These are phyloP conservation scores for Pythium graminicola DNA, from an alignment of 352 stramenopile species.

Conservation along the genomic window DNA sequence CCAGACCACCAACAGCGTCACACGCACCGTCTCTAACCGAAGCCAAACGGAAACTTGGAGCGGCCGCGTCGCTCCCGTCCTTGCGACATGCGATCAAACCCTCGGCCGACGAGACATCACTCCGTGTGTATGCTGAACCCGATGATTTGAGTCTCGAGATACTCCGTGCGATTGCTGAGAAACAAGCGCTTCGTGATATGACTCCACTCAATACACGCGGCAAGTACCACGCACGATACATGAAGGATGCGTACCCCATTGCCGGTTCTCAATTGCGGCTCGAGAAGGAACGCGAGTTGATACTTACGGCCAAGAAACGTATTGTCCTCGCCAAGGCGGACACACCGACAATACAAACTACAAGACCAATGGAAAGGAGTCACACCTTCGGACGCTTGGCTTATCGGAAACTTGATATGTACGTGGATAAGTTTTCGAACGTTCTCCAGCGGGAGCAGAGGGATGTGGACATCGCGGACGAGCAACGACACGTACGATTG, in stretches of 20 bases:
- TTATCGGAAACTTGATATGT: constrained; percentile 50
- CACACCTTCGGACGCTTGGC: background rate
- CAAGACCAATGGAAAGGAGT: background rate
- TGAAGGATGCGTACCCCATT: constrained; percentile 69
- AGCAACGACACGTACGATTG: constrained; percentile 35
- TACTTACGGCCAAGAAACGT: constrained; percentile 57
- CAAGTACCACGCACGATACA: constrained; percentile 63
- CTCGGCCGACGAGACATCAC: background rate
- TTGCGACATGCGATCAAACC: background rate
- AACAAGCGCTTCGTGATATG: constrained; percentile 29
- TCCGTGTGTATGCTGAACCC: constrained; percentile 44
- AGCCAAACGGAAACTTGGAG: background rate
- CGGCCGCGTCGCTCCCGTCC: constrained; percentile 3
- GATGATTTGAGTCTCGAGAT: constrained; percentile 34
- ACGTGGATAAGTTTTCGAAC: constrained; percentile 31
- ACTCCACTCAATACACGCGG: constrained; percentile 43
- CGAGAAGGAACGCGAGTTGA: constrained; percentile 57
- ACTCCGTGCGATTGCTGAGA: constrained; percentile 42
- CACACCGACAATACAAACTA: background rate
- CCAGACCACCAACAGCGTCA: no score
- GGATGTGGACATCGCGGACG: constrained; percentile 18
- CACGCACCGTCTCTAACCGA: no score
- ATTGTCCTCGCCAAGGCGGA: constrained; percentile 35
- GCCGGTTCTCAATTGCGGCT: constrained; percentile 59
- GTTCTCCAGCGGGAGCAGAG: constrained; percentile 32